Base-by-base conservation (phyloP, 2,329 filamentous ascomycete genomes). In the Ophiostoma fasciatum region DNA sequence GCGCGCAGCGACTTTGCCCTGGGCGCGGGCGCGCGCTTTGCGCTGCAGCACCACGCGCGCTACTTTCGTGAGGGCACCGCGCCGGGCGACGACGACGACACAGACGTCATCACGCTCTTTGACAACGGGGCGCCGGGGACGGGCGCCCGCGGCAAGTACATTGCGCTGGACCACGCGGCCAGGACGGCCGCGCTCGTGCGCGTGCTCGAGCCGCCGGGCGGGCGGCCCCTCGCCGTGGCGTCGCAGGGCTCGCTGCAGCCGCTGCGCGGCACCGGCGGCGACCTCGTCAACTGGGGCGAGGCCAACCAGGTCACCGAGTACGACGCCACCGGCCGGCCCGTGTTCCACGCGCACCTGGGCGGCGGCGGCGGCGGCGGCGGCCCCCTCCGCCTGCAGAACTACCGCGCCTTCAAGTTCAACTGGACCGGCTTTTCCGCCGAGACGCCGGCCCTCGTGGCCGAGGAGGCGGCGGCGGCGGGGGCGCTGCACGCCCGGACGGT, bases 1-100 rank as follows among this genome's bases (percentile, higher is more conserved):
- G 53, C 58, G 30, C 48, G 54, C 33, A 66, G 61, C 25, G 55
- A 60, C 37, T 68, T 68, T 40, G 51, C 51, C 31, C 52, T 52
- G 29, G 46, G 51, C 25, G 43, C 42, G n/a, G 39, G 41, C 2
- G 57, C 48, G 1, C 44, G 54, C 4, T 64, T 65, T 37, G 59
- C 58, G 11, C 71, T 61, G 48, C 68, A 73, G 40, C 62, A 65
- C 42, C 56, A 65, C 41, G 61, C 57, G 4, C 55, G 51, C 37
- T n/a, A n/a, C n/a, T 59, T 60, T 14, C 19, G 33, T 4, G 33
- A 19, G n/a, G 49, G 65, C 7, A 54, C 60, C 33, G 51, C 60
- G 30, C 46, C 42, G 7, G 39, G 42, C 18, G 36, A 61, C 33
- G 61, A 68, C 38, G n/a, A n/a, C n/a, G n/a, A n/a, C n/a, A n/a